Conservation (phyloP, 805 yeast species). For the Cyberlindnera galapagoensis region DNA sequence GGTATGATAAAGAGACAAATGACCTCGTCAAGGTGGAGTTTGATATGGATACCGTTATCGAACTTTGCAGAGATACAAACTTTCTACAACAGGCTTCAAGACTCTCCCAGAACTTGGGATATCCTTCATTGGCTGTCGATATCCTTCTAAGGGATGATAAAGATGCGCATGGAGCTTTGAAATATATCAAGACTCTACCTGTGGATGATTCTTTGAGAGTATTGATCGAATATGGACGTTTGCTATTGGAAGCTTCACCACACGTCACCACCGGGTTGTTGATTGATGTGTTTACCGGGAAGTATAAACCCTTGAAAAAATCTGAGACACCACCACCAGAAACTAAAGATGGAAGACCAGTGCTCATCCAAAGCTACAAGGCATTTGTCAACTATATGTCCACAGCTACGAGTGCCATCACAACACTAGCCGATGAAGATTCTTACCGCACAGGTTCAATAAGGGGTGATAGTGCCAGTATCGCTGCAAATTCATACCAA, state of each 20-base stretch:
- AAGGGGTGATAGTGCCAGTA: slow-evolving; percentile 2
- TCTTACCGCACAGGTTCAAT: slow-evolving; percentile 6
- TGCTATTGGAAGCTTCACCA: slow-evolving; percentile 61
- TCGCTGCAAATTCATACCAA: slow-evolving; percentile 54
- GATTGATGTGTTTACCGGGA: slow-evolving; percentile 86
- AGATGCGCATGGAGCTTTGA: slow-evolving; percentile 53
- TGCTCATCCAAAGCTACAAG: slow-evolving; percentile 43
- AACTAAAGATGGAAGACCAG: slow-evolving; percentile 15
- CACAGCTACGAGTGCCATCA: slow-evolving; percentile 22
- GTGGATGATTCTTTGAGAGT: slow-evolving; percentile 75
- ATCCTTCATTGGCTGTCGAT: slow-evolving; percentile 69
- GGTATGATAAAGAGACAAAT: slow-evolving; percentile 29
- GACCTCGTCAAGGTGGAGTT: slow-evolving; percentile 37
- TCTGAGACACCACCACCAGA: slow-evolving; percentile 8
- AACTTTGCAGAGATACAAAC: slow-evolving; percentile 66
- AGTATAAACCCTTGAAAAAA: slow-evolving; percentile 43
- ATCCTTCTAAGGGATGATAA: slow-evolving; percentile 62
- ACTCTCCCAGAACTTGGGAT: slow-evolving; percentile 64
- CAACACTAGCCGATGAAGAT: slow-evolving; percentile 11
- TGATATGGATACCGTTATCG: slow-evolving; percentile 62
- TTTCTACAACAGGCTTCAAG: slow-evolving; percentile 60
- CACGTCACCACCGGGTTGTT: slow-evolving; percentile 75
- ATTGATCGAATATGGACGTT: slow-evolving; percentile 58
- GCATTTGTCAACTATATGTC: slow-evolving; percentile 52
- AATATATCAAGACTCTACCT: slow-evolving; percentile 58